Base-by-base conservation (phyloP, 2,329 filamentous ascomycete genomes). In the Penicillium glabrum region DNA sequence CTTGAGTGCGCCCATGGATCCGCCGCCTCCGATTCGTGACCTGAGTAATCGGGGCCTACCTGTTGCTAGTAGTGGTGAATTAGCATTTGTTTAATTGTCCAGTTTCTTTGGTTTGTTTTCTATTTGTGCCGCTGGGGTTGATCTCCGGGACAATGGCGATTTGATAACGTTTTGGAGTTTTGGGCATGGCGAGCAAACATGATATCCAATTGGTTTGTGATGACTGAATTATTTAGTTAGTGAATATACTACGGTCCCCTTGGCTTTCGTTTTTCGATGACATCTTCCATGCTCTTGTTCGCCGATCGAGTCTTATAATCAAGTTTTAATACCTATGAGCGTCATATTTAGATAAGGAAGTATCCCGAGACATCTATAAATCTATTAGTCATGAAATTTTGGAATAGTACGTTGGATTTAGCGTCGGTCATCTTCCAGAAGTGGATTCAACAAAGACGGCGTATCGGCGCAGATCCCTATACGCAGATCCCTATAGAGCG, bases 141-240 rank as follows among this genome's bases (percentile, higher is more conserved):
- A 33, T 33, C 31, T 33, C 31, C 16, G 7, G 31, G 29, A 1
- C 53, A 39, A 11, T 49, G 26, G 33, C 31, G 5, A 23, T 49
- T 31, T 59, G 44, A 7, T 46, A 45, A 54, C 8, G 5, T 43
- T 49, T 59, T 55, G 63, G 61, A 54, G 62, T 63, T 63, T 23
- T 59, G 48, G 56, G 62, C 59, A 66, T 62, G 63, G 62, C 61
- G 63, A 31, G n/a, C 35, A 39, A 61, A 56, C 57, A 61, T 65
- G 63, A 65, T 66, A 66, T 69, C 66, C 64, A 67, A 62, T 64
- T 57, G 57, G 56, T 63, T 65, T 53, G 54, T 59, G 59, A 59
- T 64, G 14, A 39, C 10, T 50, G 35, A 39, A 23, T 37, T 23
- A 13, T 23, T 29, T 39, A 27, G 33, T 37, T 39, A 49, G 31